Conservation (phyloP, 768 basidiomycete species). For the Leccinum imitatum region DNA sequence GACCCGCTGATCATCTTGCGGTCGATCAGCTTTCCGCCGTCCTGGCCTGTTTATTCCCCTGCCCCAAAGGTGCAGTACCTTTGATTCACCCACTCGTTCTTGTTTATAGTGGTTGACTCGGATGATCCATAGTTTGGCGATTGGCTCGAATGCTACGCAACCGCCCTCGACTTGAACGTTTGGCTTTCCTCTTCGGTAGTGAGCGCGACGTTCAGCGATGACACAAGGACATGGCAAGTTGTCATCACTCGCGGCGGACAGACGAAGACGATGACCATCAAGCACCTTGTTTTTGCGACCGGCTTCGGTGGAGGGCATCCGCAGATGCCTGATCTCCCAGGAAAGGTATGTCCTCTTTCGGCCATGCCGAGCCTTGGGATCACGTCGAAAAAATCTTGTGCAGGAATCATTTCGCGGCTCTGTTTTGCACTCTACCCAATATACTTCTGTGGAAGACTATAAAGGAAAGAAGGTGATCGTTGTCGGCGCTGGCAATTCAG, state of each 20-base stretch:
- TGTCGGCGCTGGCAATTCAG: slow-evolving; percentile 63
- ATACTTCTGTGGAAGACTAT: slow-evolving; percentile 45
- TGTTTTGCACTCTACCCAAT: slow-evolving; percentile 52
- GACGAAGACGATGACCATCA: slow-evolving; percentile 37
- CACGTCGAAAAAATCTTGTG: background rate
- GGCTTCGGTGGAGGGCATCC: slow-evolving; percentile 49
- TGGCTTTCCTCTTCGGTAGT: slow-evolving; percentile 51
- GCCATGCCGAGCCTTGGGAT: background rate
- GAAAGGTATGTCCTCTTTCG: slow-evolving; percentile 32
- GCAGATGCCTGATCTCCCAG: slow-evolving; percentile 46
- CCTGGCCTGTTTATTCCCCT: slow-evolving; percentile 52
- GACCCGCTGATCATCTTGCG: background rate
- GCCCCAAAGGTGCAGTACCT: slow-evolving; percentile 43
- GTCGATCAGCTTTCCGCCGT: slow-evolving; percentile 47
- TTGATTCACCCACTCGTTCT: background rate
- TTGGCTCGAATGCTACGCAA: slow-evolving; percentile 63
- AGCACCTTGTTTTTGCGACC: slow-evolving; percentile 57
- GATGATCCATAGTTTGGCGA: slow-evolving; percentile 46
- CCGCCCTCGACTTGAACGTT: slow-evolving; percentile 57
- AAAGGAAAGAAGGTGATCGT: slow-evolving; percentile 63
- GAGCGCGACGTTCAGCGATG: slow-evolving; percentile 35
- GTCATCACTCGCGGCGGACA: slow-evolving; percentile 32
- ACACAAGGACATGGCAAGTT: slow-evolving; percentile 43
- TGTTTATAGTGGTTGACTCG: background rate
- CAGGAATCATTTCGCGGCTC: slow-evolving; percentile 53